Evolutionary conservation across 805 yeast species (phyloP).

Genomic region (Kodamaea kakaduensis): DNA sequence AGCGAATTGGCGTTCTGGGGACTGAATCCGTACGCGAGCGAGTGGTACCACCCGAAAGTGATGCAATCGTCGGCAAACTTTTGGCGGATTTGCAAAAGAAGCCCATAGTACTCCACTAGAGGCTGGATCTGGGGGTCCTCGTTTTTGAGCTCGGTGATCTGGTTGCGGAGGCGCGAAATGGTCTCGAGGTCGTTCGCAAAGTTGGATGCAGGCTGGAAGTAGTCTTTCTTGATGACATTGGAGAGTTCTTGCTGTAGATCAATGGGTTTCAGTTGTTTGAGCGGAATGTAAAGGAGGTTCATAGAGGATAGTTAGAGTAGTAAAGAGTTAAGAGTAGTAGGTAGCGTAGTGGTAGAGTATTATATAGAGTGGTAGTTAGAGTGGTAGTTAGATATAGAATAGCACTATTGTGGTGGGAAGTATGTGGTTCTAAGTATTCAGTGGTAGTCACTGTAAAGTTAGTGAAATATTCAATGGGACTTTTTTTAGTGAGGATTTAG

Average conservation of each 20-base stretch:
- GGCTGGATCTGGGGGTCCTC: slow-evolving; percentile 24
- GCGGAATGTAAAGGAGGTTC: slow-evolving; percentile 45
- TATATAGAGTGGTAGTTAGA: too few relatives aligned
- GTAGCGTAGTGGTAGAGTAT: too few relatives aligned
- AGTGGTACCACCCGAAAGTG: slow-evolving; percentile 69
- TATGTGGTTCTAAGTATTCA: too few relatives aligned
- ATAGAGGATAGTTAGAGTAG: too few relatives aligned
- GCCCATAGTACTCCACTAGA: slow-evolving; percentile 45
- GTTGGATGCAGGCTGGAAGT: slow-evolving; percentile 33
- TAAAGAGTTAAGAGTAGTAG: too few relatives aligned
- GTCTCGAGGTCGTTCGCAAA: slow-evolving; percentile 36
- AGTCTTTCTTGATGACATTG: slow-evolving; percentile 45
- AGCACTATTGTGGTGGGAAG: too few relatives aligned
- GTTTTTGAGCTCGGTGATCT: slow-evolving; percentile 32
- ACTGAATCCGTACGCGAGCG: slow-evolving; percentile 55
- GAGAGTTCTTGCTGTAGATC: slow-evolving; percentile 38
- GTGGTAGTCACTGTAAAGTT: too few relatives aligned
- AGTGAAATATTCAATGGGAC: too few relatives aligned
- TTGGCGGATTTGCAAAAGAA: slow-evolving; percentile 38
- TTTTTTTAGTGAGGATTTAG: too few relatives aligned
- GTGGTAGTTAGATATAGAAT: too few relatives aligned
- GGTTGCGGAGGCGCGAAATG: slow-evolving; percentile 42
- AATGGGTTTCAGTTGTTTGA: slow-evolving; percentile 42
- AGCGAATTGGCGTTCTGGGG: slow-evolving; percentile 47
- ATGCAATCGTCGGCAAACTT: slow-evolving; percentile 65